Conservation (phyloP, 345 rosid genomes). For the Melaleuca alternifolia region DNA sequence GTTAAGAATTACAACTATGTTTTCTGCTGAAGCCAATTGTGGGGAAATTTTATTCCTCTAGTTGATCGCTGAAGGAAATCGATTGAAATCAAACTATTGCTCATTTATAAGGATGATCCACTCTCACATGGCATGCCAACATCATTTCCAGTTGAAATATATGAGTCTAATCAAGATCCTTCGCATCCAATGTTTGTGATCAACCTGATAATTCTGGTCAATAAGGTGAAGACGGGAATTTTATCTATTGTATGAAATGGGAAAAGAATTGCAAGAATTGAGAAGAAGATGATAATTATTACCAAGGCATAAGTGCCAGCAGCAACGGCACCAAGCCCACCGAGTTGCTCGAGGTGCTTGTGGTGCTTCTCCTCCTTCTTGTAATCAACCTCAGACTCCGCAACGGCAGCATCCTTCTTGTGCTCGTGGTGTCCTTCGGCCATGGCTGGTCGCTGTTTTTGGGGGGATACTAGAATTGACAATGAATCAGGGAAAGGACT, state of each 20-base stretch:
- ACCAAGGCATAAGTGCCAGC: conserved; percentile 50
- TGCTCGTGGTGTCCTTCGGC: conserved; percentile 36
- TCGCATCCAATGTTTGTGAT: not conserved
- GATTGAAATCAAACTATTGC: not conserved
- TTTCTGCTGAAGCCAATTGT: no score
- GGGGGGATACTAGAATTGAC: not conserved
- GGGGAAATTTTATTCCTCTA: not conserved
- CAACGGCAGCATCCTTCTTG: conserved; percentile 11
- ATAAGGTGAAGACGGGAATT: no score
- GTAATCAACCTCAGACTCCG: conserved; percentile 7
- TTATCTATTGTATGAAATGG: no score
- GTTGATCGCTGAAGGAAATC: not conserved
- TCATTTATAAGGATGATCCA: not conserved
- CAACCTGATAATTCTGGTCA: not conserved
- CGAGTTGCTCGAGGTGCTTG: conserved; percentile 42
- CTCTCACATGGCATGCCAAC: not conserved
- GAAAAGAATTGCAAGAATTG: not conserved
- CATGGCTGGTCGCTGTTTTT: conserved; percentile 6
- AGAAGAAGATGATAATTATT: not conserved
- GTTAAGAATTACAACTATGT: not conserved
- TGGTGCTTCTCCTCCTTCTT: conserved; percentile 54
- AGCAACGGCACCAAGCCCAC: conserved; percentile 28
- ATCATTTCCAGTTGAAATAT: not conserved
- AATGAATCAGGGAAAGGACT: not conserved
- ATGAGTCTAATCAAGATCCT: not conserved